These are phyloP conservation scores for Apiospora saccharicola DNA, from an alignment of 2,329 filamentous ascomycete species.

Conservation along the genomic window DNA sequence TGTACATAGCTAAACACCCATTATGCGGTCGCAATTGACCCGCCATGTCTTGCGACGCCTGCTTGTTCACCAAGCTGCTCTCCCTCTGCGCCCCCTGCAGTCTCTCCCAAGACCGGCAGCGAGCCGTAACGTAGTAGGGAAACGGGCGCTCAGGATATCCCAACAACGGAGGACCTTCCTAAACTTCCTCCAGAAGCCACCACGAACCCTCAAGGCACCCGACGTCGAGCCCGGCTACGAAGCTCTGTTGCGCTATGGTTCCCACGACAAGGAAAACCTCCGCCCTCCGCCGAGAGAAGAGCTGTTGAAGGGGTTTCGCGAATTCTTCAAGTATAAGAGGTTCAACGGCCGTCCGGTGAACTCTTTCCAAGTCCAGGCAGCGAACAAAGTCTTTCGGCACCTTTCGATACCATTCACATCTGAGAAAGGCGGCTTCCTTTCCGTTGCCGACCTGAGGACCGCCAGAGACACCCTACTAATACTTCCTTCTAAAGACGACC, in stretches of 20 bases:
- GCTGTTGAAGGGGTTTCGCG: slow-evolving; percentile 69
- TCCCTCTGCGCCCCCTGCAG: slow-evolving; percentile 28
- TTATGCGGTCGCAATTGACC: slow-evolving; percentile 46
- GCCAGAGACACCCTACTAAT: slow-evolving; percentile 54
- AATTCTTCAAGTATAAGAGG: slow-evolving; percentile 67
- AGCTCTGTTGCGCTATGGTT: slow-evolving; percentile 72
- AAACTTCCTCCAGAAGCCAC: slow-evolving; percentile 66
- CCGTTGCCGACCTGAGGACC: slow-evolving; percentile 43
- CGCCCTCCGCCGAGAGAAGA: slow-evolving; percentile 70
- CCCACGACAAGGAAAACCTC: slow-evolving; percentile 66
- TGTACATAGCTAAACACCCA: slow-evolving; percentile 39
- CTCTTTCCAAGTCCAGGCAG: slow-evolving; percentile 70
- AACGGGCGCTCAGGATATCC: slow-evolving; percentile 33
- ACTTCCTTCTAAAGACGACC: slow-evolving; percentile 50
- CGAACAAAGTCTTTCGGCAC: slow-evolving; percentile 66
- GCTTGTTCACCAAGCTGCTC: slow-evolving; percentile 36
- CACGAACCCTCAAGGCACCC: slow-evolving; percentile 66
- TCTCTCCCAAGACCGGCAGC: slow-evolving; percentile 35
- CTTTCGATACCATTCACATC: slow-evolving; percentile 52
- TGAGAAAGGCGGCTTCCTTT: slow-evolving; percentile 36
- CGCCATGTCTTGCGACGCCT: slow-evolving; percentile 50
- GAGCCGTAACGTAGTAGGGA: slow-evolving; percentile 41
- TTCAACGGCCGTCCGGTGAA: slow-evolving; percentile 60
- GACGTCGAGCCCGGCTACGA: slow-evolving; percentile 75
- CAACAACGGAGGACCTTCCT: slow-evolving; percentile 66